A percentile compares a stretch with the other conserved stretches of the same genome.
Evolutionary conservation across 1,284 basidiomycete genomes (phyloP).

Genomic region (Vanrija pseudolonga): DNA sequence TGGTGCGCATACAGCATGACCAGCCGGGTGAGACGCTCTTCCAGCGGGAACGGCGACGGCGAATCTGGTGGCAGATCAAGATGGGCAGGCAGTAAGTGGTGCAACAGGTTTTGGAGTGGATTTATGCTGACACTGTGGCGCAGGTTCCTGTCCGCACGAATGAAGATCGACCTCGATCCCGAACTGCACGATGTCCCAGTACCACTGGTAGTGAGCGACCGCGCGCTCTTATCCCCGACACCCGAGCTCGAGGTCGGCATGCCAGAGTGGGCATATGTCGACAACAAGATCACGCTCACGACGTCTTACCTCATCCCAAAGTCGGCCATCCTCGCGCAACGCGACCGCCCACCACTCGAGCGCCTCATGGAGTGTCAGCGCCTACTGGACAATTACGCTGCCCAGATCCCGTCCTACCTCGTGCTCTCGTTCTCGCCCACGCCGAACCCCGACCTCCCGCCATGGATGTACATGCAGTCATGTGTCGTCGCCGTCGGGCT

Average conservation of each 20-base stretch:
- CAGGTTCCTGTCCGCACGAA: not conserved
- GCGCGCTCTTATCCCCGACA: not conserved
- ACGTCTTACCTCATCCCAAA: not conserved
- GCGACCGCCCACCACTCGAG: not conserved
- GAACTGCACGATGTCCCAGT: not conserved
- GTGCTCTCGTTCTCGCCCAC: too few relatives aligned
- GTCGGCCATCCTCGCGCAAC: not conserved
- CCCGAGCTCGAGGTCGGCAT: not conserved
- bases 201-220: not conserved
- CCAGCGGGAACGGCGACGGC: not conserved
- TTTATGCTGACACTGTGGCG: not conserved
- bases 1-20: not conserved
- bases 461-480: slow-evolving; percentile 1
- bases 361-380: not conserved
- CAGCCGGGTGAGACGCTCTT: not conserved
- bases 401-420: not conserved
- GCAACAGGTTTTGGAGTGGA: not conserved
- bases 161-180: not conserved
- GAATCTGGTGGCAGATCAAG: slow-evolving; percentile 1
- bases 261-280: slow-evolving; percentile 5
- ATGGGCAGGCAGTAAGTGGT: not conserved
- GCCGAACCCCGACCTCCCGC: not conserved
- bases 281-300: not conserved
- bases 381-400: not conserved
- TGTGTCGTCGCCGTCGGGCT: not conserved